A percentile compares a stretch with the other conserved stretches of the same genome.
These are phyloP conservation scores for Euphorbia pulcherrima DNA, from an alignment of 345 rosid genomes.

Conservation along the genomic window DNA sequence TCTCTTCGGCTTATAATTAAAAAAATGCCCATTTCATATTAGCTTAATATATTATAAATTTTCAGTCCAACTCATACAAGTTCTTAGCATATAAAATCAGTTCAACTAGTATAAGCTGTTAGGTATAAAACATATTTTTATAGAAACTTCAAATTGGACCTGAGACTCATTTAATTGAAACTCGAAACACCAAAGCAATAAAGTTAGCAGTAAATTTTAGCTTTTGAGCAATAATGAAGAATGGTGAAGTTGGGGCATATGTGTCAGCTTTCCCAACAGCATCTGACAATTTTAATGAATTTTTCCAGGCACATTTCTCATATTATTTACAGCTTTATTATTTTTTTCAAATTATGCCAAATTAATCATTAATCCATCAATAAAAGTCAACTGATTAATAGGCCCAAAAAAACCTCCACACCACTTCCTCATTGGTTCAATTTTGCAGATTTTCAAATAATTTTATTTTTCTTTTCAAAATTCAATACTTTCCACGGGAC, in stretches of 20 bases:
- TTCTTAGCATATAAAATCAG: too few relatives aligned
- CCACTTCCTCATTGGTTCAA: background rate
- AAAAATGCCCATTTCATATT: too few relatives aligned
- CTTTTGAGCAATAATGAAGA: background rate
- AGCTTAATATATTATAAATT: too few relatives aligned
- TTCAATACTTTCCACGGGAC: background rate
- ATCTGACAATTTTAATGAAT: slow-evolving; percentile 3
- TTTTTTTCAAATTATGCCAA: background rate
- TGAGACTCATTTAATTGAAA: too few relatives aligned
- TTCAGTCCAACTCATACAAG: too few relatives aligned
- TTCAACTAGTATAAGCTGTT: too few relatives aligned
- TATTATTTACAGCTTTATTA: background rate
- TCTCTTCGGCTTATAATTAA: too few relatives aligned
- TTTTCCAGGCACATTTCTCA: background rate
- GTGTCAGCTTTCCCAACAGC: background rate
- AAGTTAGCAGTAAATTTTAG: too few relatives aligned
- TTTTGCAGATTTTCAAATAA: slow-evolving; percentile 2
- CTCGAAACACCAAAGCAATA: too few relatives aligned
- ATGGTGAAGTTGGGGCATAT: background rate
- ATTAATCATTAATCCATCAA: background rate
- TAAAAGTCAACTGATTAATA: background rate
- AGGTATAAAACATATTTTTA: too few relatives aligned
- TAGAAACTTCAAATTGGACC: too few relatives aligned
- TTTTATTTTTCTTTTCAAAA: slow-evolving; percentile 9
- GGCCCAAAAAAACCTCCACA: background rate